These are phyloP conservation scores for Fagus crenata DNA, from an alignment of 306 rosid species.

Conservation along the genomic window DNA sequence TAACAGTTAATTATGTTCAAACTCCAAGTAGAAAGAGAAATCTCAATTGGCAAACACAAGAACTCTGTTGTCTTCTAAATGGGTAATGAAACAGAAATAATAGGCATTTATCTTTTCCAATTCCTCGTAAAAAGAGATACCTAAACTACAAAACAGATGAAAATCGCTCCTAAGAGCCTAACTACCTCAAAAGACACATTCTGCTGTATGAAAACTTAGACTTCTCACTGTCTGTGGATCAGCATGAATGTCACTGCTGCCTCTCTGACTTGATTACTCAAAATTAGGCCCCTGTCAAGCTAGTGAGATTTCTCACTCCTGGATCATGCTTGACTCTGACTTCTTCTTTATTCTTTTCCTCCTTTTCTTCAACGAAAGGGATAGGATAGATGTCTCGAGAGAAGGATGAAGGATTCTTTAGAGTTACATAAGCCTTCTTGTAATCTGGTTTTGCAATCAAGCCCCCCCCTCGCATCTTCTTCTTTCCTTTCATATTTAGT, in stretches of 20 bases:
- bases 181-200: not conserved
- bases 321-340: not conserved
- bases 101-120: not conserved
- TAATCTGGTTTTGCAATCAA: conserved; percentile 11
- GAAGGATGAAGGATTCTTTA: conserved; percentile 1
- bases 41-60: not conserved
- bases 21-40: too few species aligned
- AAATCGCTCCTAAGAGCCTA: not conserved
- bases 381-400: not conserved
- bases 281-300: not conserved
- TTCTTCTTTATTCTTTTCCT: not conserved
- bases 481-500: conserved; percentile 12
- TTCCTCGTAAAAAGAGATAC: not conserved
- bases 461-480: not conserved
- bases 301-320: not conserved
- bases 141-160: not conserved
- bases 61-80: not conserved
- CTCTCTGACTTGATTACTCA: not conserved
- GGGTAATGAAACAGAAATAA: not conserved
- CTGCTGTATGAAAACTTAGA: not conserved
- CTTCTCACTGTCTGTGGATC: not conserved
- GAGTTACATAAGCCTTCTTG: conserved; percentile 21
- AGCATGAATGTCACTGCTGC: not conserved
- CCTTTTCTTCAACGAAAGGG: not conserved
- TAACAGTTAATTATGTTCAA: not conserved